phyloP scores from a whole-genome alignment of 768 basidiomycete species.

The Pholiota conissans region DNA sequence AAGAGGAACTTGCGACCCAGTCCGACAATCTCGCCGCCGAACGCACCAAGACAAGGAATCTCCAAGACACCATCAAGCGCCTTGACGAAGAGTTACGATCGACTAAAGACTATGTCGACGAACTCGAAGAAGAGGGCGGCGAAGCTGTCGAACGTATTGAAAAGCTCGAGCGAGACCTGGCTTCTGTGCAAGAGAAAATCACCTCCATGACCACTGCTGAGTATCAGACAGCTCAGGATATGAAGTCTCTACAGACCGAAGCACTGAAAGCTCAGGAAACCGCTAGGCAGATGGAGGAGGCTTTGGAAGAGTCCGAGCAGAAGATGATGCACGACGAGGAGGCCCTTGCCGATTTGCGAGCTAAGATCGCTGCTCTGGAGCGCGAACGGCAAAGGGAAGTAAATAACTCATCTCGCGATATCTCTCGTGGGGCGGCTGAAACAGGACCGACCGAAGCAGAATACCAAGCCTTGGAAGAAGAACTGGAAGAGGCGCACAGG shows the following conservation, averaged over 20 bases:
- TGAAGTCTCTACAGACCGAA: constrained; percentile 54
- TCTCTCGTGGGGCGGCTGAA: constrained; percentile 25
- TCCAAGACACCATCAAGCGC: constrained; percentile 36
- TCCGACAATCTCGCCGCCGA: constrained; percentile 38
- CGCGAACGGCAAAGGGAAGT: constrained; percentile 46
- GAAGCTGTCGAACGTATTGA: constrained; percentile 53
- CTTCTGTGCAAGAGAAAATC: constrained; percentile 43
- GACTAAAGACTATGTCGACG: constrained; percentile 51
- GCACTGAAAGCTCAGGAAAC: constrained; percentile 53
- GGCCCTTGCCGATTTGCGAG: constrained; percentile 47
- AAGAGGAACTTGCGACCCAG: constrained; percentile 39
- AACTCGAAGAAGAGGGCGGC: constrained; percentile 62
- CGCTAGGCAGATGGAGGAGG: constrained; percentile 70
- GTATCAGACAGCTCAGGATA: constrained; percentile 47
- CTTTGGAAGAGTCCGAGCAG: constrained; percentile 70
- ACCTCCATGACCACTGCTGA: constrained; percentile 43
- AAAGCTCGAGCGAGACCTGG: constrained; percentile 56
- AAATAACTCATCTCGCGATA: constrained; percentile 23
- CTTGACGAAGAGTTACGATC: constrained; percentile 46
- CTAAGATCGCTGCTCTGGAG: constrained; percentile 53
- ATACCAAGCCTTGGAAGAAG: constrained; percentile 65
- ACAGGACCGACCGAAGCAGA: constrained; percentile 50
- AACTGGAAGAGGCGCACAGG: constrained; percentile 74
- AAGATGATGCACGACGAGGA: constrained; percentile 68
- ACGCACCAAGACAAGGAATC: constrained; percentile 23